Percentiles rank a stretch among this genome's conserved stretches.
phyloP scores from a whole-genome alignment of 345 rosid species.

The Hibiscus mutabilis region DNA sequence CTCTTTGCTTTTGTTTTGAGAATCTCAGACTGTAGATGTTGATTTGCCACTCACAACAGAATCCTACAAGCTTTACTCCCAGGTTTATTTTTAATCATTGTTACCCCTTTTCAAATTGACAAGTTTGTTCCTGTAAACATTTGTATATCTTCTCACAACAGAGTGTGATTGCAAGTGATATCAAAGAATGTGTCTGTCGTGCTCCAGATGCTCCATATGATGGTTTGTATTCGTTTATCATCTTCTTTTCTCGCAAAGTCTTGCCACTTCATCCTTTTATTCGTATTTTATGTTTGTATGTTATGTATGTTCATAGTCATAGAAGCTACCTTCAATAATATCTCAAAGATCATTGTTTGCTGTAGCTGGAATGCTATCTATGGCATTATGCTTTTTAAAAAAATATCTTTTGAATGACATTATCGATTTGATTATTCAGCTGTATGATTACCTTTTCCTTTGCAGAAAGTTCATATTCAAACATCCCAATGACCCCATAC shows the following conservation, averaged over 20 bases:
- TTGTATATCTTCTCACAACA: constrained; percentile 33
- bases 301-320: background rate
- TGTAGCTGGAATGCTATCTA: background rate
- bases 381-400: background rate
- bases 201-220: constrained; percentile 98
- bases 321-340: background rate
- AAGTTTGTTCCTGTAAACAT: constrained; percentile 2
- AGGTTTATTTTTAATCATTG: constrained; percentile 44
- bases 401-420: background rate
- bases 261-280: background rate
- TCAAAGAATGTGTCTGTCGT: constrained; percentile 92
- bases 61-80: constrained; percentile 85
- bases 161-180: constrained; percentile 93
- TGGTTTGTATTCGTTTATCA: constrained; percentile 39
- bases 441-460: constrained; percentile 8
- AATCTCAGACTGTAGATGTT: constrained; percentile 62
- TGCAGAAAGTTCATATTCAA: constrained; percentile 81
- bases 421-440: background rate
- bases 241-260: background rate
- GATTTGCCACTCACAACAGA: constrained; percentile 80
- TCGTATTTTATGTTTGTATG: background rate
- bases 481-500: constrained; percentile 94
- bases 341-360: background rate
- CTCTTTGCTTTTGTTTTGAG: background rate
- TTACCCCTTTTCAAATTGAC: constrained; percentile 5